These are phyloP conservation scores for Candida berthetii DNA, from an alignment of 805 yeast species.

Conservation along the genomic window DNA sequence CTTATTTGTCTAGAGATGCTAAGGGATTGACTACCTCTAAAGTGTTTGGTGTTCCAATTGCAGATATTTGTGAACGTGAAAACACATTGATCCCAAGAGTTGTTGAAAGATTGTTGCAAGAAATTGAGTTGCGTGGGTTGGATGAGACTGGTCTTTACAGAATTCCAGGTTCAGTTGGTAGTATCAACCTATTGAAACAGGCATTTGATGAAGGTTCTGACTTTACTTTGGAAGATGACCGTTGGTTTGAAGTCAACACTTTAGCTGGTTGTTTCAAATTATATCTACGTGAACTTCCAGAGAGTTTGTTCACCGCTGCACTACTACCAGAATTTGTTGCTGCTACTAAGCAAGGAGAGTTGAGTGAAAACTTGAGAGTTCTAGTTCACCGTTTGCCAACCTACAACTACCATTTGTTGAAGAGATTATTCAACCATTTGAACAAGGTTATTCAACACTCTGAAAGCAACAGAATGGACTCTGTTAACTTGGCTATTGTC, in stretches of 20 bases:
- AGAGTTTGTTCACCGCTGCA: slow-evolving; percentile 65
- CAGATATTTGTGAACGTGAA: slow-evolving; percentile 70
- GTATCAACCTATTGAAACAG: slow-evolving; percentile 44
- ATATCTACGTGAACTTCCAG: slow-evolving; percentile 81
- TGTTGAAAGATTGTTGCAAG: slow-evolving; percentile 58
- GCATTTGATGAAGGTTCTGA: slow-evolving; percentile 47
- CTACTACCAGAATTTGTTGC: slow-evolving; percentile 53
- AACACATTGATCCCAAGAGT: slow-evolving; percentile 55
- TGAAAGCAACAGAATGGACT: slow-evolving; percentile 75
- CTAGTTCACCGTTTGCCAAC: slow-evolving; percentile 46
- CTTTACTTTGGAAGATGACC: slow-evolving; percentile 42
- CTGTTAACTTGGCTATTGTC: slow-evolving; percentile 87
- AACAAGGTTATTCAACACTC: slow-evolving; percentile 60
- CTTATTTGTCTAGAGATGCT: slow-evolving; percentile 33
- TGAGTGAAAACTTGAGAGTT: slow-evolving; percentile 21
- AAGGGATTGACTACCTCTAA: slow-evolving; percentile 35
- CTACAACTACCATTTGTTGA: slow-evolving; percentile 62
- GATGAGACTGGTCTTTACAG: slow-evolving; percentile 91
- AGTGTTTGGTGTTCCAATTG: slow-evolving; percentile 86
- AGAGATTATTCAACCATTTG: slow-evolving; percentile 64
- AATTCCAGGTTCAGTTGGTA: slow-evolving; percentile 56
- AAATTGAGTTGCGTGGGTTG: slow-evolving; percentile 80
- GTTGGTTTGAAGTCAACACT: slow-evolving; percentile 77
- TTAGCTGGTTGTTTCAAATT: slow-evolving; percentile 84
- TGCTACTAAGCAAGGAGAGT: slow-evolving; percentile 28